A percentile compares a stretch with the other conserved stretches of the same genome.
These are phyloP conservation scores for Mycena belliarum DNA, from an alignment of 768 basidiomycete species.

Conservation along the genomic window DNA sequence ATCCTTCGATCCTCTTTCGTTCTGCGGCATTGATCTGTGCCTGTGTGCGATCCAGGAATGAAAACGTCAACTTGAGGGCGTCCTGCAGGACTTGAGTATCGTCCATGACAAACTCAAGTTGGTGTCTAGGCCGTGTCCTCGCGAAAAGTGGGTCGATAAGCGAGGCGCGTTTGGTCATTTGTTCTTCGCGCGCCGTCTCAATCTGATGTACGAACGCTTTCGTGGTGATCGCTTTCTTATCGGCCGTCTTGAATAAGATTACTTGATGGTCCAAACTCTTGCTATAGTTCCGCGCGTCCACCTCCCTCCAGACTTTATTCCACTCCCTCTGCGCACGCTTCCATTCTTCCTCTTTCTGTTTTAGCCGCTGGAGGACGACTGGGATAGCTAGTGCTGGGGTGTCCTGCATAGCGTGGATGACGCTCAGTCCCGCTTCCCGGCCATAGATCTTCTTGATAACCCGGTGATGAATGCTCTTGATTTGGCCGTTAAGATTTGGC, in stretches of 20 bases:
- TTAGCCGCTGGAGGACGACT: constrained; percentile 83
- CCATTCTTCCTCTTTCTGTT: constrained; percentile 99
- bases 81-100: constrained; percentile 84
- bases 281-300: constrained; percentile 90
- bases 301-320: constrained; percentile 99
- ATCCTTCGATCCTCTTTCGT: constrained; percentile 79
- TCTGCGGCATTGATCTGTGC: constrained; percentile 72
- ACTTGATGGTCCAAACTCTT: constrained; percentile 94
- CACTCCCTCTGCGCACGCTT: constrained; percentile 95
- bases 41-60: constrained; percentile 87
- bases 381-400: constrained; percentile 86
- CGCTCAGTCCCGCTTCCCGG: constrained; percentile 77
- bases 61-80: constrained; percentile 82
- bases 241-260: constrained; percentile 84
- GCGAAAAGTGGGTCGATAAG: constrained; percentile 56
- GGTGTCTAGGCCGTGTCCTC: constrained; percentile 69
- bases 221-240: constrained; percentile 80
- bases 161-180: constrained; percentile 72
- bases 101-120: constrained; percentile 76
- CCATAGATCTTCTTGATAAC: constrained; percentile 98
- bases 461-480: constrained; percentile 89
- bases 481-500: constrained; percentile 81
- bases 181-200: constrained; percentile 81
- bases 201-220: constrained; percentile 84
- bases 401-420: constrained; percentile 90